Conservation (phyloP, 1,284 basidiomycete species). For the Gomphus bonarii region DNA sequence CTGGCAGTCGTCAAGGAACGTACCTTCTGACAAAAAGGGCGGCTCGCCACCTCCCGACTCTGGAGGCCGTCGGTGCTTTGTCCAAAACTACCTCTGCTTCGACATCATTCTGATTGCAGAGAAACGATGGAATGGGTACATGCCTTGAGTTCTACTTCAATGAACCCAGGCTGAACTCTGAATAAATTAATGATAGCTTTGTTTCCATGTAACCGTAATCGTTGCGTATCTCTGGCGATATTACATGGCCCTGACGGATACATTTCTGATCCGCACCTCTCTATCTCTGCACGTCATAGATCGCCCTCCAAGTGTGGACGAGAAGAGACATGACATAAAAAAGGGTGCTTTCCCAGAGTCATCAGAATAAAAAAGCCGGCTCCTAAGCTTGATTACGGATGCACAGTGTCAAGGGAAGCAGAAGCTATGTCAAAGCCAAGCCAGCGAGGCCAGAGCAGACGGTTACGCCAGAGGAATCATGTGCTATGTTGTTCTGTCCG, state of each 20-base stretch:
- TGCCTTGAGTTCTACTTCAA: conserved; percentile 67
- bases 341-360: conserved; percentile 17
- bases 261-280: conserved; percentile 57
- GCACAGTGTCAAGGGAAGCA: conserved; percentile 55
- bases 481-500: too few species aligned
- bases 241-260: conserved; percentile 82
- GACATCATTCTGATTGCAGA: conserved; percentile 27
- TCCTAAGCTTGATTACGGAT: too few species aligned
- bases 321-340: conserved; percentile 75
- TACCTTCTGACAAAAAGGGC: conserved; percentile 76
- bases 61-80: conserved; percentile 39
- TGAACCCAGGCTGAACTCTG: conserved; percentile 63
- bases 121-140: conserved; percentile 68
- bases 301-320: conserved; percentile 83
- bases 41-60: conserved; percentile 69
- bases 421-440: too few species aligned
- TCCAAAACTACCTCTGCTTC: conserved; percentile 55
- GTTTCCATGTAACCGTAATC: not conserved
- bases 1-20: conserved; percentile 7
- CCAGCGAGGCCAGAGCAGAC: too few species aligned
- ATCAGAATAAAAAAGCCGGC: conserved; percentile 59
- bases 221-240: not conserved
- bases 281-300: conserved; percentile 71
- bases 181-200: conserved; percentile 22
- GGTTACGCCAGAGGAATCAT: too few species aligned